Evolutionary conservation across 345 rosid genomes (phyloP).

Genomic region (Rhodamnia argentea): DNA sequence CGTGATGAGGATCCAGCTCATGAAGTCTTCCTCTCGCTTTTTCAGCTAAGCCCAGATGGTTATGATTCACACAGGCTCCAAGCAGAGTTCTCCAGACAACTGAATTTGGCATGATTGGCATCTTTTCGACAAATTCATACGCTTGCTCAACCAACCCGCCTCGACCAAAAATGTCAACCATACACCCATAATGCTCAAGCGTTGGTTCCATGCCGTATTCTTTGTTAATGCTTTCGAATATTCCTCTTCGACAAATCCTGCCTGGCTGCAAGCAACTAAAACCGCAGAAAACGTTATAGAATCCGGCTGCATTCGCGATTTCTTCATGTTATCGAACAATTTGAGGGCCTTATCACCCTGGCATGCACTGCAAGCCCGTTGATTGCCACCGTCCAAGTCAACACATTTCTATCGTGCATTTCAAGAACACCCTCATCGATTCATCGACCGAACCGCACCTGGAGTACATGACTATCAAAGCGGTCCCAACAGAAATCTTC

Average conservation of each 20-base stretch:
- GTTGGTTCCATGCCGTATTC: conserved; percentile 21
- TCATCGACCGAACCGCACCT: conserved; percentile 41
- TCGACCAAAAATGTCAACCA: conserved; percentile 46
- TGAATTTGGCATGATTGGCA: conserved; percentile 30
- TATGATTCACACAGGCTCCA: conserved; percentile 42
- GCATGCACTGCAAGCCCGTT: conserved; percentile 47
- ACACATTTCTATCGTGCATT: conserved; percentile 28
- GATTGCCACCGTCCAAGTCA: conserved; percentile 35
- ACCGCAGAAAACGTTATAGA: conserved; percentile 24
- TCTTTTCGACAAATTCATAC: conserved; percentile 25
- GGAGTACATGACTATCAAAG: conserved; percentile 44
- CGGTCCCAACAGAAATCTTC: conserved; percentile 24
- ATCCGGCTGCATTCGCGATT: conserved; percentile 26
- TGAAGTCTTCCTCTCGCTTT: conserved; percentile 21
- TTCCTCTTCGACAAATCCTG: conserved; percentile 28
- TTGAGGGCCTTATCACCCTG: conserved; percentile 16
- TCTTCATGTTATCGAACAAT: conserved; percentile 23
- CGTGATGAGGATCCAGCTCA: conserved; percentile 31
- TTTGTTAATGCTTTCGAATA: conserved; percentile 30
- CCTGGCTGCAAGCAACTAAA: conserved; percentile 41
- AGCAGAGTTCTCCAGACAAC: conserved; percentile 45
- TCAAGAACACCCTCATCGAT: conserved; percentile 22
- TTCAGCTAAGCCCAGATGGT: conserved; percentile 24
- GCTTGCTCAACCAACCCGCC: conserved; percentile 31
- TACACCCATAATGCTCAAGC: conserved; percentile 41